These are phyloP conservation scores for Kazachstania martiniae DNA, from an alignment of 805 yeast genomes.

Conservation along the genomic window DNA sequence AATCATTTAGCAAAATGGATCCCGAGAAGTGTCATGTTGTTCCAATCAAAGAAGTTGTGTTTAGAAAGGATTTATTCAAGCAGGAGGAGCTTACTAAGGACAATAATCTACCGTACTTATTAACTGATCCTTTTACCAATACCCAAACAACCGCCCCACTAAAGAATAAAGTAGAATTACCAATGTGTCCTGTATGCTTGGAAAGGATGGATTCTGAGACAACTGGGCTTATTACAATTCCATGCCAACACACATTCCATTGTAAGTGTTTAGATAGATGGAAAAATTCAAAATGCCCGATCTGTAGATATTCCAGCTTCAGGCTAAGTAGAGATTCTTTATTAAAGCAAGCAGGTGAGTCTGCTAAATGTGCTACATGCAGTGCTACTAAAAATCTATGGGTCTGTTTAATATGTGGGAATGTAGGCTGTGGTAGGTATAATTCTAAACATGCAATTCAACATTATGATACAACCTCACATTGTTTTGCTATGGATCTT, in stretches of 20 bases:
- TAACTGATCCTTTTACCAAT: slow-evolving; percentile 62
- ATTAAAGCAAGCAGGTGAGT: slow-evolving; percentile 20
- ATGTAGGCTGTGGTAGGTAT: slow-evolving; percentile 86
- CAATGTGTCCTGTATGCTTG: slow-evolving; percentile 88
- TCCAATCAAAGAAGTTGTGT: slow-evolving; percentile 48
- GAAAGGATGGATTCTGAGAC: slow-evolving; percentile 76
- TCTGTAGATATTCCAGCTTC: slow-evolving; percentile 65
- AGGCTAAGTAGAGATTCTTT: slow-evolving; percentile 19
- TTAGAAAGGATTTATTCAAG: slow-evolving; percentile 25
- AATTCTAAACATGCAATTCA: slow-evolving; percentile 76
- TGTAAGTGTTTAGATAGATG: slow-evolving; percentile 80
- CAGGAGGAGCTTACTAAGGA: background rate
- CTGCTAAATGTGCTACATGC: slow-evolving; percentile 44
- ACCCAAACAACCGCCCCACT: slow-evolving; percentile 13
- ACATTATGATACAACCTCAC: slow-evolving; percentile 68
- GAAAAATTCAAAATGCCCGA: slow-evolving; percentile 87
- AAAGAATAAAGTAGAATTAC: slow-evolving; percentile 44
- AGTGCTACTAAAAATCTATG: slow-evolving; percentile 53
- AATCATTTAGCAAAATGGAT: slow-evolving; percentile 74
- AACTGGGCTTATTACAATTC: slow-evolving; percentile 76
- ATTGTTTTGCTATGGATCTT: slow-evolving; percentile 86
- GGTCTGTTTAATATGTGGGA: slow-evolving; percentile 86
- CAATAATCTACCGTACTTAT: slow-evolving; percentile 45
- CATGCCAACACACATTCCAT: slow-evolving; percentile 90
- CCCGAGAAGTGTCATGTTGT: slow-evolving; percentile 78